Evolutionary conservation across 306 rosid genomes (phyloP).

Genomic region (Acacia melanoxylon): DNA sequence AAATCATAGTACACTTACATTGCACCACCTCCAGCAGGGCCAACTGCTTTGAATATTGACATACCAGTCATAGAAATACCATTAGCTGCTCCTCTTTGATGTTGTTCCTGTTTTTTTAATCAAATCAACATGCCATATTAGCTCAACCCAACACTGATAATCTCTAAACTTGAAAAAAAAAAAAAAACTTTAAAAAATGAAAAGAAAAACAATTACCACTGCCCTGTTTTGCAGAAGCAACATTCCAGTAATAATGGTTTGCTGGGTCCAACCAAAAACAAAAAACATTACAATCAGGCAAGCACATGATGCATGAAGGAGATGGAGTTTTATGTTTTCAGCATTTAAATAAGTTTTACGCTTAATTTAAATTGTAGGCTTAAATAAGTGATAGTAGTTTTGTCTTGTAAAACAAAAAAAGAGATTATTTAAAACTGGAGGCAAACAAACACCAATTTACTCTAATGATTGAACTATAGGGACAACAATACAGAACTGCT

Average conservation of each 20-base stretch:
- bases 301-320: conserved; percentile 3
- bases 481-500: too few relatives aligned
- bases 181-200: too few relatives aligned
- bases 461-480: background rate
- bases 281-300: too few relatives aligned
- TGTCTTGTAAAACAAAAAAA: too few relatives aligned
- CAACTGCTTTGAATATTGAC: conserved; percentile 86
- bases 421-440: too few relatives aligned
- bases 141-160: too few relatives aligned
- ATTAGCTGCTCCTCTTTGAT: conserved; percentile 90
- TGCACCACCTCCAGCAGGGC: conserved; percentile 86
- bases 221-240: conserved; percentile 63
- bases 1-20: conserved; percentile 45
- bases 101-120: conserved; percentile 57
- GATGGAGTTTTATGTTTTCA: background rate
- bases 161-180: too few relatives aligned
- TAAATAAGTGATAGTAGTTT: background rate
- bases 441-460: background rate
- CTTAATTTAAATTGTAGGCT: background rate
- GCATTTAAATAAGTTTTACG: background rate
- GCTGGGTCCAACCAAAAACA: conserved; percentile 32
- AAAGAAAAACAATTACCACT: too few relatives aligned
- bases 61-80: conserved; percentile 79
- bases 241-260: conserved; percentile 51
- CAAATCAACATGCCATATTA: conserved; percentile 11